Base-by-base conservation (phyloP, 768 basidiomycete species). In the Mycena sanguinolenta region DNA sequence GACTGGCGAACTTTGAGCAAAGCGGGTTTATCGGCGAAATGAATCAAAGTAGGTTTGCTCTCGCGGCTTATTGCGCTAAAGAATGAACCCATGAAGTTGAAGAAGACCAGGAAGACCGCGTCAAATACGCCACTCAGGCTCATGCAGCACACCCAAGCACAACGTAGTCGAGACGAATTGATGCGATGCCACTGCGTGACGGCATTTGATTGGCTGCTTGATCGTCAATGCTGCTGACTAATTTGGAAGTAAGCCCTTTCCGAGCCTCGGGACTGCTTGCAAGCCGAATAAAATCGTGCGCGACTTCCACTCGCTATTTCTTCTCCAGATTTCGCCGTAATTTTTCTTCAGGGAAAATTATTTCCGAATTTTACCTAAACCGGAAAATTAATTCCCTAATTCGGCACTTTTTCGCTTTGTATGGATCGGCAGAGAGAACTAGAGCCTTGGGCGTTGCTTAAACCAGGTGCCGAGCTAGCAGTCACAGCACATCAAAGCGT, bases 21-120 rank as follows among this genome's bases (percentile, higher is more conserved):
- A 53, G 80, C 79, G 13, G 86, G 84, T 38, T 83, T 80, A 12
- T 78, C 63, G 16, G 82, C 73, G 57, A 87, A 88, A 72, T 83
- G 83, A 53, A 86, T 69, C 1, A 50, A 53, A 76, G 75, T 50
- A 79, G 80, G 70, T 39, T 72, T 71, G 36, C 67, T 73, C 28
- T 39, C 23, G 42, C 70, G 46, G 63, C 74, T 74, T 27, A 74
- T 71, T 21, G 65, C 23, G 49, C 81, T 79, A 57, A 84, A 77
- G 34, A 84, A 70, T 44, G 80, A 77, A 38, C 82, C 81, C 80
- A 85, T 34, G 32, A 34, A 34, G 4, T 84, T 61, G 80, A 54
- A 25, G 32, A 34, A 34, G 4, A 65, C 14, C 34, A 62, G 42
- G 16, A 62, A 32, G 21, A 54, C 25, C 34, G 58, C 34, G 25